A percentile compares a stretch with the other conserved stretches of the same genome.
phyloP scores from a whole-genome alignment of 257 asterid species.

The Salvia rosmarinus region DNA sequence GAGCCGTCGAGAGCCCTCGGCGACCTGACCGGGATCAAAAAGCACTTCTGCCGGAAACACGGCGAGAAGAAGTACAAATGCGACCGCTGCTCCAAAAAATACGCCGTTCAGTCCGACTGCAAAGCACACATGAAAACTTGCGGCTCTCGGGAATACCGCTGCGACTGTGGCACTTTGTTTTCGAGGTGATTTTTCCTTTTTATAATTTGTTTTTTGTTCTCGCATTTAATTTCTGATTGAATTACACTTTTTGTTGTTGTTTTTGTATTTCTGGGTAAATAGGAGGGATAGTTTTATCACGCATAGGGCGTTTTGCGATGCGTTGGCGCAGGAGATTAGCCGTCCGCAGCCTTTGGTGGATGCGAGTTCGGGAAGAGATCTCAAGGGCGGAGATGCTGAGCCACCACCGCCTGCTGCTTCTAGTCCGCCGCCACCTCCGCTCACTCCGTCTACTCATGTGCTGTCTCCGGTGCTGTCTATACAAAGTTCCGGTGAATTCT shows the following conservation, averaged over 20 bases:
- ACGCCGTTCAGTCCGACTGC: constrained; percentile 90
- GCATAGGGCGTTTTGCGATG: constrained; percentile 92
- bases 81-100: constrained; percentile 81
- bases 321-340: constrained; percentile 80
- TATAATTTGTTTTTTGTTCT: not conserved
- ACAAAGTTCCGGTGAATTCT: constrained; percentile 75
- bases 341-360: constrained; percentile 38
- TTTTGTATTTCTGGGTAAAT: not conserved
- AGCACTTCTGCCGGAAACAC: constrained; percentile 89
- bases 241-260: not conserved
- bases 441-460: constrained; percentile 78
- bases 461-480: constrained; percentile 86
- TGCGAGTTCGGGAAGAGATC: constrained; percentile 37
- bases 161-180: constrained; percentile 92
- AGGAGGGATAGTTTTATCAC: constrained; percentile 94
- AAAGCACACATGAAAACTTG: constrained; percentile 95
- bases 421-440: constrained; percentile 85
- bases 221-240: not conserved
- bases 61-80: constrained; percentile 88
- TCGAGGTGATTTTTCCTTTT: constrained; percentile 53
- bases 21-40: constrained; percentile 88
- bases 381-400: constrained; percentile 38
- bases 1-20: constrained; percentile 88
- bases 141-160: constrained; percentile 85
- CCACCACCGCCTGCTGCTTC: constrained; percentile 44